These are phyloP conservation scores for Chaetomium cochliodes DNA, from an alignment of 495 filamentous ascomycete species.

Conservation along the genomic window DNA sequence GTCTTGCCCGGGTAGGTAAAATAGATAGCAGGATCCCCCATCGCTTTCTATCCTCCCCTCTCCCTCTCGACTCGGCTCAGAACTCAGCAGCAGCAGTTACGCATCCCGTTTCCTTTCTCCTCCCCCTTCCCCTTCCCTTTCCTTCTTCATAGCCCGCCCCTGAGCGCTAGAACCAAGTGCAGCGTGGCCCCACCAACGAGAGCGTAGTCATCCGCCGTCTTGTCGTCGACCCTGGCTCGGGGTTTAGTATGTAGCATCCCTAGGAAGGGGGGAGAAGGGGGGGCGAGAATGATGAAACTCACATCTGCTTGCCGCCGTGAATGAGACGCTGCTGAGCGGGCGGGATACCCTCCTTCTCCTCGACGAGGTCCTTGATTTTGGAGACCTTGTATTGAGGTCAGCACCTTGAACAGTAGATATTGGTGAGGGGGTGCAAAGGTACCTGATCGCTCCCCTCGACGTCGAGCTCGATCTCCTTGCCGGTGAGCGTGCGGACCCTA, in stretches of 20 bases:
- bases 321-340: conserved; percentile 96
- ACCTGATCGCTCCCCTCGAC: conserved; percentile 92
- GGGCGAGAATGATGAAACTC: conserved; percentile 30
- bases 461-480: conserved; percentile 97
- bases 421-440: conserved; percentile 43
- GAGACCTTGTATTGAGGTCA: conserved; percentile 59
- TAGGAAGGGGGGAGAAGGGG: background rate
- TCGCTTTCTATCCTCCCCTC: background rate
- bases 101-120: background rate
- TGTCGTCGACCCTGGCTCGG: conserved; percentile 76
- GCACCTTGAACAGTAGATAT: too few species aligned
- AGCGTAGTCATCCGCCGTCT: conserved; percentile 77
- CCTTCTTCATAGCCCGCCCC: conserved; percentile 59
- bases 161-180: conserved; percentile 89
- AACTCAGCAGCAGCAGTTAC: background rate
- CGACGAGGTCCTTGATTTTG: conserved; percentile 95
- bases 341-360: conserved; percentile 98
- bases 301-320: conserved; percentile 98
- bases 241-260: background rate
- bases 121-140: background rate
- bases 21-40: background rate
- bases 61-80: background rate
- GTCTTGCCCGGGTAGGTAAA: background rate
- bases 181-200: conserved; percentile 92
- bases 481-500: conserved; percentile 95